Percentiles rank a stretch among this genome's conserved stretches.
phyloP scores from a whole-genome alignment of 139 green algal genomes.

The Chlorella sp. region DNA sequence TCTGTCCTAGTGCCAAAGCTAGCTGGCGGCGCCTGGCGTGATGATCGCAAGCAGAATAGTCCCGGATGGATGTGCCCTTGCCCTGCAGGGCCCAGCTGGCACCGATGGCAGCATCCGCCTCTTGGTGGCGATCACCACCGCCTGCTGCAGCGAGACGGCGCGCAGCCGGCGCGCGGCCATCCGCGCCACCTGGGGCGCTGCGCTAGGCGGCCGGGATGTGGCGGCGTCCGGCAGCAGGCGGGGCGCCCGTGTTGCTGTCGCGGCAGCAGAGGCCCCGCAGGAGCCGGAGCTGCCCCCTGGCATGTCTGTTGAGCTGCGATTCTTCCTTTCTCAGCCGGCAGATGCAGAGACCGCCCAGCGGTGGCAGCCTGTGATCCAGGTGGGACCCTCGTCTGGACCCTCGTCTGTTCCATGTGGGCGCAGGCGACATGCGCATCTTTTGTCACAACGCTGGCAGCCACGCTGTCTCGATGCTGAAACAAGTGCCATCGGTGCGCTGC shows the following conservation, averaged over 20 bases:
- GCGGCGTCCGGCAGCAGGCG: too few relatives aligned
- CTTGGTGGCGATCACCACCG: constrained; percentile 33
- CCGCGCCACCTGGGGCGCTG: constrained; percentile 35
- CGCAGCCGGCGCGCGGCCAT: constrained; percentile 14
- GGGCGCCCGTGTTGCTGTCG: too few relatives aligned
- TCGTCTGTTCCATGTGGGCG: background rate
- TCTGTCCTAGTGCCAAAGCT: background rate
- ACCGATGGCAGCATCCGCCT: background rate
- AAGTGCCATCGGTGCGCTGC: background rate
- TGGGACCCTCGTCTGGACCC: background rate
- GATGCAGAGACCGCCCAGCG: background rate
- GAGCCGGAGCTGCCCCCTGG: background rate
- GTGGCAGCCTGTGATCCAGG: constrained; percentile 13
- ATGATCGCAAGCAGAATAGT: background rate
- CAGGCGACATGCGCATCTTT: background rate
- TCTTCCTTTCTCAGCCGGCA: constrained; percentile 47
- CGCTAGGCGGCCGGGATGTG: too few relatives aligned
- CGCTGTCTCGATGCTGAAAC: background rate
- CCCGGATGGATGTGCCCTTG: background rate
- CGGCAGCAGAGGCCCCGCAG: too few relatives aligned
- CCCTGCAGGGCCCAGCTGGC: background rate
- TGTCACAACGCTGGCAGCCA: background rate
- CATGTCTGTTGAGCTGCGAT: constrained; percentile 30
- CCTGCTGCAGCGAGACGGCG: constrained; percentile 28
- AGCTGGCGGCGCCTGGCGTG: background rate